Conservation (phyloP, 495 filamentous ascomycete genomes). For the Neurospora sp. region DNA sequence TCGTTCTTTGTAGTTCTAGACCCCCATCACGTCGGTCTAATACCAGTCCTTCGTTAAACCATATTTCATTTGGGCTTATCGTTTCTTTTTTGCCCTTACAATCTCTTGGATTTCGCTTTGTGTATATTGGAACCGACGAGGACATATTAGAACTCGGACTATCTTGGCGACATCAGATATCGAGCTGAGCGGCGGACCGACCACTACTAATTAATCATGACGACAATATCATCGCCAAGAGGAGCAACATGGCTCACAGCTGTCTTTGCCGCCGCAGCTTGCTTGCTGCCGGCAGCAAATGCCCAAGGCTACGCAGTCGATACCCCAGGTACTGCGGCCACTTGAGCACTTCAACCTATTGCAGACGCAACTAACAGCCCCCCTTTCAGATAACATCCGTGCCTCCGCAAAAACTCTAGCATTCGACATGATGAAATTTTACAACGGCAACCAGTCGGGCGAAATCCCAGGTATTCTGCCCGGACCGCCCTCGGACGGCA, state of each 20-base stretch:
- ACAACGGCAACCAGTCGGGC: constrained; percentile 52
- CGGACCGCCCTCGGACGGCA: constrained; percentile 35
- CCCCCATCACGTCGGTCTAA: background rate
- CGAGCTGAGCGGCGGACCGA: background rate
- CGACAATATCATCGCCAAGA: constrained; percentile 1
- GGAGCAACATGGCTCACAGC: constrained; percentile 12
- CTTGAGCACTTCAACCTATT: background rate
- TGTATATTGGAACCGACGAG: no score
- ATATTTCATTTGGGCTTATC: background rate
- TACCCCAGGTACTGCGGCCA: constrained; percentile 13
- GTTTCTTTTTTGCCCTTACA: background rate
- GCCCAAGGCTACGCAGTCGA: constrained; percentile 17
- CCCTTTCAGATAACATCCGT: constrained; percentile 47
- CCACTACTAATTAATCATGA: background rate
- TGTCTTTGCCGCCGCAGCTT: constrained; percentile 6
- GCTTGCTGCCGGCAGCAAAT: constrained; percentile 9
- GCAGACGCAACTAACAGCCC: constrained; percentile 3
- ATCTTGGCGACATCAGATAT: background rate
- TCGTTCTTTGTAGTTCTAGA: background rate
- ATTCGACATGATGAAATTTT: constrained; percentile 54
- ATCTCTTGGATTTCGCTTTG: background rate
- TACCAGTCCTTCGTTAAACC: background rate
- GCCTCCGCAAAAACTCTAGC: constrained; percentile 51
- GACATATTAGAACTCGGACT: no score
- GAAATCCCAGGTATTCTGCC: constrained; percentile 57